Base-by-base conservation (phyloP, 2,329 filamentous ascomycete species). In the Penicillium sp. region DNA sequence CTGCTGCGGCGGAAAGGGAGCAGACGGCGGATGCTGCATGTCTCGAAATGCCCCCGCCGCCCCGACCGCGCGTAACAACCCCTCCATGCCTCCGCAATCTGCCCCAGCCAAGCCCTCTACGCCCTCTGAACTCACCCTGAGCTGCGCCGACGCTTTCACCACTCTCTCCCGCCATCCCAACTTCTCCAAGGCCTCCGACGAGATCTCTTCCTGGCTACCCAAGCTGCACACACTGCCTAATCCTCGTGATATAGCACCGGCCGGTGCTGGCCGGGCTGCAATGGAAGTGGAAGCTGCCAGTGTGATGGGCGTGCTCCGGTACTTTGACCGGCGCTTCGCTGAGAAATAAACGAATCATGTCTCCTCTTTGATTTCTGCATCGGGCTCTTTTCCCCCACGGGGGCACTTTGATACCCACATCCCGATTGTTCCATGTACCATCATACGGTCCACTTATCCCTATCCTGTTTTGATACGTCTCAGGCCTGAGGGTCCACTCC, bases 231-330 rank as follows among this genome's bases (percentile, higher is more conserved):
- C 84, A 15, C 78, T 73, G 7, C 70, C 71, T 6, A 66, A 68
- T 35, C 68, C 71, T 0, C 61, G 63, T 42, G 62, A 72, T 33
- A 53, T 72, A 48, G 61, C 66, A 32, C 52, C 65, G 23, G 61
- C 58, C 9, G 57, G 57, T 7, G 55, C 53, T 10, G 54, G 61
- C 13, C 58, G 71, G 44, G 78, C 79, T 37, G 83, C 87, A 1
- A 83, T 90, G 60, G 87, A 91, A 66, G 86, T 91, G 13, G 87
- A 91, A 70, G 86, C 87, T 6, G 87, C 87, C 0, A 90, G 87
- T 67, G 89, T 91, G 47, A 90, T 91, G 87, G 86, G 85, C 37
- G 87, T 90, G n/a, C 71, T 91, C 52, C 88, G 87, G 68, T 84
- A 87, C 55, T 91, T 91, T 70, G 87, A 91, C 62, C 78, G 88